Percentiles rank a stretch among this genome's conserved stretches.
Evolutionary conservation across 345 rosid species (phyloP).

Genomic region (Angophora floribunda): DNA sequence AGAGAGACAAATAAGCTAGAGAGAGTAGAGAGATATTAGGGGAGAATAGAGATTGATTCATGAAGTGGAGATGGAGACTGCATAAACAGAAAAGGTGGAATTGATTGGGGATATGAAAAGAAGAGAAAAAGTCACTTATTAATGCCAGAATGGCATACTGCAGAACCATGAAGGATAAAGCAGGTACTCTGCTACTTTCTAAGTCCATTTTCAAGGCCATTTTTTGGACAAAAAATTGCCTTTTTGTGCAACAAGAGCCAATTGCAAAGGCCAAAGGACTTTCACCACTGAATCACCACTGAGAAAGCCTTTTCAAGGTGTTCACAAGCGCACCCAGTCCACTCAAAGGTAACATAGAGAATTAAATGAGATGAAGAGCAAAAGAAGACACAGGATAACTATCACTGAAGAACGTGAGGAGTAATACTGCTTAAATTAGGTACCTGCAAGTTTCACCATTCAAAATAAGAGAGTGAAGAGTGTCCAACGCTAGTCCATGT

Average conservation of each 20-base stretch:
- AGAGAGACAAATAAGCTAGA: neutral
- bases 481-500: slow-evolving; percentile 68
- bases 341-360: neutral
- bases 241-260: neutral
- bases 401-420: neutral
- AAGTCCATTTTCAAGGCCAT: neutral
- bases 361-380: neutral
- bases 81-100: neutral
- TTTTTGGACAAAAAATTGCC: neutral
- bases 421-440: neutral
- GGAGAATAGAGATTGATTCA: neutral
- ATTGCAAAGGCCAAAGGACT: neutral
- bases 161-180: neutral
- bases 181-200: neutral
- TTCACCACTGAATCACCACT: neutral
- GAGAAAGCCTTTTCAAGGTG: neutral
- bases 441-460: slow-evolving; percentile 81
- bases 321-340: neutral
- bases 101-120: neutral
- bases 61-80: neutral
- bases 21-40: neutral
- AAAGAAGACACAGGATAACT: neutral
- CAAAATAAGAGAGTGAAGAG: slow-evolving; percentile 48
- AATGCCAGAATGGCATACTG: neutral
- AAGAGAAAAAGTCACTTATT: neutral